phyloP scores from a whole-genome alignment of 192 early-diverging fungal genomes.

The Coemansia asiatica region DNA sequence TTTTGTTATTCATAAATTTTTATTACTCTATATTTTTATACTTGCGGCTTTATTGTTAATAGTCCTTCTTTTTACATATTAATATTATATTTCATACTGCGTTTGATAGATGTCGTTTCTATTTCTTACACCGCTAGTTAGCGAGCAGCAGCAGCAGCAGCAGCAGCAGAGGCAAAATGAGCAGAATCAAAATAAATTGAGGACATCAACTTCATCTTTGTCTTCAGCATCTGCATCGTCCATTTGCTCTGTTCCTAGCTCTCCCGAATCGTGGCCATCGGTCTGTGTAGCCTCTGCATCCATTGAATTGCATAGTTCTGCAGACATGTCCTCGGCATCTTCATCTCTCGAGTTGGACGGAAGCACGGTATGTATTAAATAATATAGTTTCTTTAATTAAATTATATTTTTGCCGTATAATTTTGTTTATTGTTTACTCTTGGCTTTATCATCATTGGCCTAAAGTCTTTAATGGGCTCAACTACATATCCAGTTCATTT shows the following conservation, averaged over 20 bases:
- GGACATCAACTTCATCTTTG: too few species aligned
- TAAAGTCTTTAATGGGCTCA: too few species aligned
- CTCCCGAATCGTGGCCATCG: not conserved
- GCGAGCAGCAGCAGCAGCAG: conserved; percentile 11
- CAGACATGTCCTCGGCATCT: not conserved
- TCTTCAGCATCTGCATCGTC: not conserved
- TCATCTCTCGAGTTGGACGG: conserved; percentile 8
- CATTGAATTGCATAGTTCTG: not conserved
- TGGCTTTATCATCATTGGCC: too few species aligned
- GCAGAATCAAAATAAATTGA: not conserved
- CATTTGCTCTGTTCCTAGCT: not conserved
- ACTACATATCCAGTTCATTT: too few species aligned
- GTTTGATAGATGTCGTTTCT: conserved; percentile 30
- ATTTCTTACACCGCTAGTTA: conserved; percentile 31
- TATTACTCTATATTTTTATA: not conserved
- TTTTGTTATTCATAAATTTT: not conserved
- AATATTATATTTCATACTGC: conserved; percentile 7
- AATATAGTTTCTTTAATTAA: too few species aligned
- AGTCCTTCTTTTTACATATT: not conserved
- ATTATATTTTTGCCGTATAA: too few species aligned
- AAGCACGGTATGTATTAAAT: conserved; percentile 3
- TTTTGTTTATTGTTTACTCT: too few species aligned
- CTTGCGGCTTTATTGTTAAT: not conserved
- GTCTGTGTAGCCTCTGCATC: not conserved
- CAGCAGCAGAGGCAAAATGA: not conserved